phyloP scores from a whole-genome alignment of 2,329 filamentous ascomycete genomes.

The Mycosphaerella sp. region DNA sequence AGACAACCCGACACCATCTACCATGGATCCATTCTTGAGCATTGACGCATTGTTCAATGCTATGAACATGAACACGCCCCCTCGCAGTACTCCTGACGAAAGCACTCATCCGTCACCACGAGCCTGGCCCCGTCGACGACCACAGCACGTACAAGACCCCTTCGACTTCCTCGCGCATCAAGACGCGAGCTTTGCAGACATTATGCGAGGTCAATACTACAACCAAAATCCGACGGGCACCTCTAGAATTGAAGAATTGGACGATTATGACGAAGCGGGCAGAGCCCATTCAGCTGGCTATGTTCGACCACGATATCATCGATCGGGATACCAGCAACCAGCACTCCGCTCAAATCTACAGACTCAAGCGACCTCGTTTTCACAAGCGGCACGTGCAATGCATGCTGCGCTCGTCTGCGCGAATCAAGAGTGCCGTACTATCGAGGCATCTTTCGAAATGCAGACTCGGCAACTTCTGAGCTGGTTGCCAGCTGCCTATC shows the following conservation, averaged over 20 bases:
- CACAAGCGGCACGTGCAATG: slow-evolving; percentile 15
- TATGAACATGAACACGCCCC: slow-evolving; percentile 9
- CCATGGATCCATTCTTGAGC: neutral
- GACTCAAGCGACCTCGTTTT: slow-evolving; percentile 9
- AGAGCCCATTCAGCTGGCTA: neutral
- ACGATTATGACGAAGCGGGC: slow-evolving; percentile 3
- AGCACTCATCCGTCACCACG: neutral
- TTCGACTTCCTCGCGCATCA: neutral
- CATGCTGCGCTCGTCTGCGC: slow-evolving; percentile 16
- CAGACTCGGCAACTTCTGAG: slow-evolving; percentile 7
- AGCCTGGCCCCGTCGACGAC: slow-evolving; percentile 5
- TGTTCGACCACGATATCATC: neutral
- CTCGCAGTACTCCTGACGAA: slow-evolving; percentile 1
- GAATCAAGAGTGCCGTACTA: slow-evolving; percentile 12
- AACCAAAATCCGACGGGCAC: slow-evolving; percentile 1
- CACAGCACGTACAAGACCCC: neutral
- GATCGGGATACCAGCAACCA: neutral
- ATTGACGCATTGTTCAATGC: slow-evolving; percentile 11
- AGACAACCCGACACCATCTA: neutral
- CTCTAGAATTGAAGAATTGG: slow-evolving; percentile 11
- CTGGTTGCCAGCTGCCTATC: slow-evolving; percentile 14
- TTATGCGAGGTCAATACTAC: slow-evolving; percentile 11
- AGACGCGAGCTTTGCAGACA: slow-evolving; percentile 3
- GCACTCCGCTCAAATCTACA: neutral
- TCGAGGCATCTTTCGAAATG: slow-evolving; percentile 12